Conservation (phyloP, 2,329 filamentous ascomycete genomes). For the Aspergillus vadensis region DNA sequence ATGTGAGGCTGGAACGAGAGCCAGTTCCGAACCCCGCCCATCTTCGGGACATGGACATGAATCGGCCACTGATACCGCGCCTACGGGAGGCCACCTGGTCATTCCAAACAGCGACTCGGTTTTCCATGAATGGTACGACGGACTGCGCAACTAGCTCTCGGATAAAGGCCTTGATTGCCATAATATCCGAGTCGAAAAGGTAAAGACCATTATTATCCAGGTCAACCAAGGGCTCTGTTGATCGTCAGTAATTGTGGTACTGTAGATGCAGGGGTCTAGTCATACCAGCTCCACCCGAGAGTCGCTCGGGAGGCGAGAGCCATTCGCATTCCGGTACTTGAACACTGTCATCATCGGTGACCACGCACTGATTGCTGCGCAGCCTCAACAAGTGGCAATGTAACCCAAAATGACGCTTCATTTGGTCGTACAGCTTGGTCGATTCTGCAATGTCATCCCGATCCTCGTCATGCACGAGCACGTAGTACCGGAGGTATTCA, state of each 20-base stretch:
- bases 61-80: conserved; percentile 85
- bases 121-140: conserved; percentile 93
- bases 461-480: conserved; percentile 95
- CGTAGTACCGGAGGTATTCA: conserved; percentile 93
- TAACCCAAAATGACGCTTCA: conserved; percentile 97
- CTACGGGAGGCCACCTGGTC: conserved; percentile 92
- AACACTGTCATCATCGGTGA: conserved; percentile 89
- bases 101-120: conserved; percentile 88
- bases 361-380: conserved; percentile 78
- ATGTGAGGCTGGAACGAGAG: conserved; percentile 59
- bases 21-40: conserved; percentile 79
- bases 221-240: conserved; percentile 49
- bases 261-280: neutral
- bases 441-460: conserved; percentile 88
- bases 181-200: conserved; percentile 89
- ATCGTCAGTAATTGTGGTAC: conserved; percentile 9
- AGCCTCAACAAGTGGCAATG: conserved; percentile 91
- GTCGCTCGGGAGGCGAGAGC: conserved; percentile 83
- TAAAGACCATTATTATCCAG: conserved; percentile 70
- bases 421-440: conserved; percentile 90
- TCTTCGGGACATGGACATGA: conserved; percentile 89
- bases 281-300: conserved; percentile 65
- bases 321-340: conserved; percentile 81
- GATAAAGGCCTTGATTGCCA: conserved; percentile 83
- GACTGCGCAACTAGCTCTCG: conserved; percentile 95